Evolutionary conservation across 257 asterid genomes (phyloP).

Genomic region (Linderniella brevidens): DNA sequence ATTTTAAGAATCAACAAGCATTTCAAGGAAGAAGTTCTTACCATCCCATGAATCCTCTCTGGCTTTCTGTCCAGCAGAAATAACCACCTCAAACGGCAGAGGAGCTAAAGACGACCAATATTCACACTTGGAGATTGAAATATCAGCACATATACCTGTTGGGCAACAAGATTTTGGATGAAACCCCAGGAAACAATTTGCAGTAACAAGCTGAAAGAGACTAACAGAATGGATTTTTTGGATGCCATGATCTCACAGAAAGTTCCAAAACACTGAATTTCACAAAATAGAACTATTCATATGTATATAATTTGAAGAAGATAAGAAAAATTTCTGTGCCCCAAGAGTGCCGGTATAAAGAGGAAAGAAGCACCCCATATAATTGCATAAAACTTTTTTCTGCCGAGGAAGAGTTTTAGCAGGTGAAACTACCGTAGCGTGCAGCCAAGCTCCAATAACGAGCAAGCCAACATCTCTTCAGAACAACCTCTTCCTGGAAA

Average conservation of each 20-base stretch:
- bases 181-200: background rate
- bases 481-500: slow-evolving; percentile 94
- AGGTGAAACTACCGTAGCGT: slow-evolving; percentile 48
- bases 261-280: slow-evolving; percentile 5
- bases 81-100: slow-evolving; percentile 90
- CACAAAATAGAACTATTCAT: slow-evolving; percentile 4
- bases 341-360: too few relatives aligned
- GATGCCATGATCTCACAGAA: slow-evolving; percentile 6
- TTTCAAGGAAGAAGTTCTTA: slow-evolving; percentile 18
- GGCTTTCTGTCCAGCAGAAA: slow-evolving; percentile 96
- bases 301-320: background rate
- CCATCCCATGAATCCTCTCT: slow-evolving; percentile 86
- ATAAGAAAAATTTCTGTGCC: too few relatives aligned
- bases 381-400: background rate
- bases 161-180: slow-evolving; percentile 10
- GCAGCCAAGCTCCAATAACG: slow-evolving; percentile 96
- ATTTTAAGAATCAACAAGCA: slow-evolving; percentile 6
- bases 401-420: background rate
- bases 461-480: slow-evolving; percentile 99
- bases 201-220: too few relatives aligned
- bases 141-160: slow-evolving; percentile 82
- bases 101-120: slow-evolving; percentile 98
- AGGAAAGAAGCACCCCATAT: slow-evolving; percentile 5
- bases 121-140: slow-evolving; percentile 67
- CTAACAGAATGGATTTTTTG: background rate